Evolutionary conservation across 192 early-diverging fungal species (phyloP), one percentile per base, ranked within the genome.

Genomic region (Phycomyces blakesleeanus): DNA sequence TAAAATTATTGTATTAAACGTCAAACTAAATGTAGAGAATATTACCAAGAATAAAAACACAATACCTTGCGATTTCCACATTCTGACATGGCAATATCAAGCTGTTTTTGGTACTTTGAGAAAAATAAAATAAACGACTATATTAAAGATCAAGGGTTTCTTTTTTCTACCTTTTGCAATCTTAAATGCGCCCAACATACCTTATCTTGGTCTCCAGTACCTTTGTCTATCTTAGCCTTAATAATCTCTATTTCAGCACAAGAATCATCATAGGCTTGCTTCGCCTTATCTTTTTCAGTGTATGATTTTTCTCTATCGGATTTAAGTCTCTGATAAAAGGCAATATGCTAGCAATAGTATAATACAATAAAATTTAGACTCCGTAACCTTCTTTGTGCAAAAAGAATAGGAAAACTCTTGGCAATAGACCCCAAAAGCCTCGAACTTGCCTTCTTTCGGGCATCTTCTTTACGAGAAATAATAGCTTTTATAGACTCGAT

Each of bases 401-500:
- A 20, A 1, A n/a, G n/a, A n/a, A n/a, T n/a, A n/a, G n/a, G n/a
- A n/a, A n/a, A n/a, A n/a, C n/a, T n/a, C n/a, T n/a, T n/a, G n/a
- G n/a, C n/a, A n/a, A n/a, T n/a, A n/a, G n/a, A n/a, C n/a, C n/a
- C n/a, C n/a, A n/a, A n/a, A n/a, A n/a, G n/a, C n/a, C n/a, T n/a
- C n/a, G n/a, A n/a, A 1, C 22, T 44, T 67, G 86, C 88, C 80
- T 87, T 91, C 68, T 89, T 91, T 34, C 82, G 52, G 0, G 85
- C 72, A 37, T 92, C 85, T 39, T 92, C 89, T 56, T 86, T 83
- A 63, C 83, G 83, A 3, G 60, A 49, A 10, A 69, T 60, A 1
- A 87, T 27, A 11, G 62, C 58, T 67, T 88, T 91, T 7, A 89
- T 59, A 27, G 66, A 68, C 39, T 92, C 88, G 7, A 75, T 51